Conservation (phyloP, 176 grass and related monocot genomes). For the Lolium multiflorum region DNA sequence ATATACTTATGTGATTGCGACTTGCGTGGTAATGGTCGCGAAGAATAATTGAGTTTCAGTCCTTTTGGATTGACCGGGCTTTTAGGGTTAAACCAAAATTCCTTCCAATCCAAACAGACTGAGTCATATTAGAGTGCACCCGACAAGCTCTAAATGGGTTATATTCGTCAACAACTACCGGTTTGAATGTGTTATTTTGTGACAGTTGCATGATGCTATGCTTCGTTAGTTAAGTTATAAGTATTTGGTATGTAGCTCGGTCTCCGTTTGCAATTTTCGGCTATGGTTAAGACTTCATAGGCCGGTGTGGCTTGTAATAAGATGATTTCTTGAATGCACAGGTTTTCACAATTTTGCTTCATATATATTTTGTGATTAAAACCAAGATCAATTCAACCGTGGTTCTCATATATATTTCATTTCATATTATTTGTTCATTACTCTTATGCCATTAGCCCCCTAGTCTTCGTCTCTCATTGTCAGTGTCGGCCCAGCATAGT, state of each 20-base stretch:
- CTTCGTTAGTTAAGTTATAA: neutral
- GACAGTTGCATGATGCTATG: neutral
- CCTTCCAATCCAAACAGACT: too few relatives aligned
- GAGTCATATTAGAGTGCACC: neutral
- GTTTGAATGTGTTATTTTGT: neutral
- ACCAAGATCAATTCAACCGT: neutral
- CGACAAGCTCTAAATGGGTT: neutral
- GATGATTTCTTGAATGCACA: neutral
- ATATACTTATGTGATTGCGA: neutral
- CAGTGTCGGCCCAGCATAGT: too few relatives aligned
- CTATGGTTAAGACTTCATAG: neutral
- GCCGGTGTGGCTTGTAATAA: neutral
- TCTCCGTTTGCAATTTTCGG: neutral
- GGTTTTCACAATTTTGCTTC: neutral
- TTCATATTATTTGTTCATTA: too few relatives aligned
- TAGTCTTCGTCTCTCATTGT: too few relatives aligned
- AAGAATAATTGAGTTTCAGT: too few relatives aligned
- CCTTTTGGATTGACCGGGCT: neutral
- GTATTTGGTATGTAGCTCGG: too few relatives aligned
- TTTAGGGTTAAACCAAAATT: neutral
- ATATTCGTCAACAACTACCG: neutral
- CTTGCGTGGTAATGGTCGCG: neutral
- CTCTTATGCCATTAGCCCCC: too few relatives aligned
- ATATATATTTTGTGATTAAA: neutral
- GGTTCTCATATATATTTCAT: neutral